Evolutionary conservation across 169 alveolate species (phyloP), one percentile per base, ranked within the genome.

Genomic region (Cryptosporidium felis): DNA sequence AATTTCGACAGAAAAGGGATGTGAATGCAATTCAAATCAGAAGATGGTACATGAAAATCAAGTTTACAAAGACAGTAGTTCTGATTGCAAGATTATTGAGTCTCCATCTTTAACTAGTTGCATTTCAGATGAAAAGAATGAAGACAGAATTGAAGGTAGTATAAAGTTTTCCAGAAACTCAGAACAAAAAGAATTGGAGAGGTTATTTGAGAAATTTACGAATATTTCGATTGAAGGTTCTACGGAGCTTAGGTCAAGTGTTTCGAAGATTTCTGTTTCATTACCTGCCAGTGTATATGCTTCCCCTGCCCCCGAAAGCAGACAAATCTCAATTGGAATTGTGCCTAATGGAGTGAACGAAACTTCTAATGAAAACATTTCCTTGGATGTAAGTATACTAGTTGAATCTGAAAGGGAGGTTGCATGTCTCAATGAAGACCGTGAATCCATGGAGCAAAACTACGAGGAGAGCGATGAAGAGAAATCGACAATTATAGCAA

Each of bases 271-370:
- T 12, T 74, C 85, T 0, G 65, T 40, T 23, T 74, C 85, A 18
- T 18, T 74, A 18, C 85, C 85, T 28, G 65, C 85, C 14, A 74
- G 85, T 23, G 59, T 74, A 8, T 74, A 45, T 74, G 56, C 63
- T 34, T 74, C 85, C 8, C 85, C 85, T 10, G 14, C 34, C 16
- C 18, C 5, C 18, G 85, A 53, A 53, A 36, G 65, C 42, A 49
- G 85, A 18, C 85, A 74, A 21, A 74, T 49, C 41, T 53, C 67
- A 12, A 40, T 21, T 10, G 85, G 56, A 53, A 28, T 0, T 1
- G 40, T 74, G 14, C 38, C 85, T 36, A 66, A 66, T 4, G 42
- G 45, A n/a, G 23, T 10, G 16, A 32, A 9, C 18, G 81, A 65
- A 28, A 18, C 47, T 9, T 28, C 62, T 23, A 65, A 44, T 23